phyloP scores from a whole-genome alignment of 75 land plant species.

The Pinus tabuliformis region DNA sequence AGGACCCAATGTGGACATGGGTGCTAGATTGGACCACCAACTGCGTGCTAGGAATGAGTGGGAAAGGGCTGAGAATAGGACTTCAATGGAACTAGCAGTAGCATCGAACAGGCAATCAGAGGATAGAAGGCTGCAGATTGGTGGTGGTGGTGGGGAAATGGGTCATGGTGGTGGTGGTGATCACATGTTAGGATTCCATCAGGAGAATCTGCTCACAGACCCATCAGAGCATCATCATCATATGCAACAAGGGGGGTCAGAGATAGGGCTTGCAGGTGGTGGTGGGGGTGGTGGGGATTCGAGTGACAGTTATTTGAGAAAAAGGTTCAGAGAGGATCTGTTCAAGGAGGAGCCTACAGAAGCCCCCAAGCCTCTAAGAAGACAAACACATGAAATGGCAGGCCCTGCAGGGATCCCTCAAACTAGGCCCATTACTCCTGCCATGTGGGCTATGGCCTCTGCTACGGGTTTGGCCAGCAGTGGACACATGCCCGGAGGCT shows the following conservation, averaged over 20 bases:
- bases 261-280: conserved; percentile 22
- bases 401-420: background rate
- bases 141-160: conserved; percentile 12
- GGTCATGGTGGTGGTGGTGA: conserved; percentile 21
- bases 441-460: conserved; percentile 64
- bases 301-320: conserved; percentile 41
- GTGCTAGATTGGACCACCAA: conserved; percentile 23
- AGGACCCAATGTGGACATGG: conserved; percentile 2
- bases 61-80: conserved; percentile 19
- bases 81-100: conserved; percentile 8
- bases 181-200: conserved; percentile 62
- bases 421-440: conserved; percentile 4
- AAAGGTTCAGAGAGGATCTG: conserved; percentile 58
- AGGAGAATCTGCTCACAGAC: conserved; percentile 30
- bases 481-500: conserved; percentile 47
- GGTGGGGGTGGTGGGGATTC: conserved; percentile 23
- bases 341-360: conserved; percentile 67
- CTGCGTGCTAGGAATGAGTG: conserved; percentile 19
- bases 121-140: conserved; percentile 14
- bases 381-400: conserved; percentile 22
- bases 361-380: conserved; percentile 25
- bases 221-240: conserved; percentile 26
- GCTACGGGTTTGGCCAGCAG: conserved; percentile 29
- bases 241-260: conserved; percentile 11
- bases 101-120: conserved; percentile 21